Conservation (phyloP, 2,329 filamentous ascomycete genomes). For the Neobulgaria alba region DNA sequence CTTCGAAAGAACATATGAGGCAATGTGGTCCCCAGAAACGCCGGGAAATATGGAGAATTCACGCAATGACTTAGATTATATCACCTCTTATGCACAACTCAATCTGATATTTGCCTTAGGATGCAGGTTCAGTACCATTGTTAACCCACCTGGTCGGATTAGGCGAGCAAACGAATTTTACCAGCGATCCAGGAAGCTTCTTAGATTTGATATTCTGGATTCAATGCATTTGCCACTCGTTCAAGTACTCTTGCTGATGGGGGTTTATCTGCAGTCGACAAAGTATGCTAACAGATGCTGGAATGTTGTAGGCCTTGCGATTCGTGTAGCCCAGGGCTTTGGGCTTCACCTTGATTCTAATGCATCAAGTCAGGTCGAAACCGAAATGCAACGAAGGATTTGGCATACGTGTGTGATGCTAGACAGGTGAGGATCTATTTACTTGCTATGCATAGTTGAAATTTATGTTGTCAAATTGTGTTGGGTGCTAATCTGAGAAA, state of each 20-base stretch:
- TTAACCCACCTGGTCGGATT: slow-evolving; percentile 6
- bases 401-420: slow-evolving; percentile 27
- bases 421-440: slow-evolving; percentile 19
- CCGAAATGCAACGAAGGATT: slow-evolving; percentile 26
- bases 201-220: slow-evolving; percentile 26
- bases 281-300: slow-evolving; percentile 27
- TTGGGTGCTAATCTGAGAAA: slow-evolving; percentile 3
- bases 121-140: slow-evolving; percentile 18
- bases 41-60: not conserved
- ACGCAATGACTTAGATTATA: slow-evolving; percentile 5
- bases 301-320: slow-evolving; percentile 25
- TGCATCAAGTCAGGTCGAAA: slow-evolving; percentile 17
- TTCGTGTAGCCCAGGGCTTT: slow-evolving; percentile 26
- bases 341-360: slow-evolving; percentile 20
- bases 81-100: slow-evolving; percentile 19
- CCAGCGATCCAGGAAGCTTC: slow-evolving; percentile 19
- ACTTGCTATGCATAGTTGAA: not conserved
- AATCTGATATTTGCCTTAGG: slow-evolving; percentile 29
- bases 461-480: not conserved
- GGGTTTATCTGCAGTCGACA: slow-evolving; percentile 26
- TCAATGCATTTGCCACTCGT: slow-evolving; percentile 21
- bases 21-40: slow-evolving; percentile 11
- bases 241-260: slow-evolving; percentile 26
- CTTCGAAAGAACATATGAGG: slow-evolving; percentile 9
- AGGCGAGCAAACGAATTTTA: slow-evolving; percentile 23